Evolutionary conservation across 352 stramenopile genomes (phyloP).

Genomic region (Thraustochytrium sp.): DNA sequence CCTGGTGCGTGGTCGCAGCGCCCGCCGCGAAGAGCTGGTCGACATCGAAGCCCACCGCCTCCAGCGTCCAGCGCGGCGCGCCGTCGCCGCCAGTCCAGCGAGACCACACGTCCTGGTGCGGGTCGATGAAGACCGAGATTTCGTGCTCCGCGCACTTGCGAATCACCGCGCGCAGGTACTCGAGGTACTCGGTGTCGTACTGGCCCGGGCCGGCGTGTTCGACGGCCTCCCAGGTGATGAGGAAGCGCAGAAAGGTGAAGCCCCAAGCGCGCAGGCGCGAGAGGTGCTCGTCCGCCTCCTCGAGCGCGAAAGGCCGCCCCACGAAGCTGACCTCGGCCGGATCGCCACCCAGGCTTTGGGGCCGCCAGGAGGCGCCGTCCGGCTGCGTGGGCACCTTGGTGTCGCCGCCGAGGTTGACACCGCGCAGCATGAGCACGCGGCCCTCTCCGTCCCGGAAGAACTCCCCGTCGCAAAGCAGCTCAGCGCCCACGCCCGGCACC

Average conservation of each 20-base stretch:
- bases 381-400: slow-evolving; percentile 72
- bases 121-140: slow-evolving; percentile 75
- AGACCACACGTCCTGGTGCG: slow-evolving; percentile 83
- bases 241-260: slow-evolving; percentile 69
- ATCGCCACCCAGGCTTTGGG: slow-evolving; percentile 51
- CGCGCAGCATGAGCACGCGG: slow-evolving; percentile 66
- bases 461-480: not conserved
- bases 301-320: slow-evolving; percentile 70
- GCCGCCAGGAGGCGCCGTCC: slow-evolving; percentile 21
- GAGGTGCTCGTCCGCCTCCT: slow-evolving; percentile 71
- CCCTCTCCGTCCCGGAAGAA: slow-evolving; percentile 68
- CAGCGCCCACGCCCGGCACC: not conserved
- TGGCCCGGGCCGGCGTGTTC: slow-evolving; percentile 69
- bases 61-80: slow-evolving; percentile 76
- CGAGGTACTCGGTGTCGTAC: slow-evolving; percentile 74
- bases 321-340: slow-evolving; percentile 62
- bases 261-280: slow-evolving; percentile 67
- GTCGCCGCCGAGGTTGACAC: slow-evolving; percentile 76
- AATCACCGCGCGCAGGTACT: slow-evolving; percentile 65
- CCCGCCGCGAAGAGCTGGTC: slow-evolving; percentile 65
- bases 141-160: slow-evolving; percentile 61
- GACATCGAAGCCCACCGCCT: slow-evolving; percentile 68
- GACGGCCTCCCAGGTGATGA: slow-evolving; percentile 83
- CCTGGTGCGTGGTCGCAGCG: slow-evolving; percentile 56
- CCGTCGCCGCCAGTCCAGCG: slow-evolving; percentile 78